Evolutionary conservation across 2,329 filamentous ascomycete genomes (phyloP).

Genomic region (Aspergillus fructus): DNA sequence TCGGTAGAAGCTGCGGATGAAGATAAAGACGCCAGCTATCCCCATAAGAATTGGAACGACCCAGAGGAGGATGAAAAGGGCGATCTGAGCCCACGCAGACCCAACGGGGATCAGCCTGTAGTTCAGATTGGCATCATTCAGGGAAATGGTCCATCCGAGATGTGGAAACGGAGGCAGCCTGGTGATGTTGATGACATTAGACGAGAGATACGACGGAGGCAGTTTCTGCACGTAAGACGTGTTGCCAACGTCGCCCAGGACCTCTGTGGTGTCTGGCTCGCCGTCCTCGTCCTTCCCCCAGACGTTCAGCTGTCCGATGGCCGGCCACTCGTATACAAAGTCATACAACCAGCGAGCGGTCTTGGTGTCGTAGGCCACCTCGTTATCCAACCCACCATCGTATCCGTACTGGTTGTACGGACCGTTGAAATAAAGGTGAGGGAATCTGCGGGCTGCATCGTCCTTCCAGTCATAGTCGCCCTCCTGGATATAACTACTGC

Average conservation of each 20-base stretch:
- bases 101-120: constrained; percentile 56
- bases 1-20: constrained; percentile 62
- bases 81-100: constrained; percentile 54
- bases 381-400: constrained; percentile 58
- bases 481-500: constrained; percentile 61
- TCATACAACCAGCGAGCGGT: constrained; percentile 56
- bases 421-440: constrained; percentile 63
- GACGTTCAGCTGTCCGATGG: constrained; percentile 61
- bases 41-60: constrained; percentile 55
- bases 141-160: constrained; percentile 55
- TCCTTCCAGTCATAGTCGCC: constrained; percentile 49
- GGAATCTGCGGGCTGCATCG: constrained; percentile 51
- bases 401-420: constrained; percentile 64
- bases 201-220: constrained; percentile 55
- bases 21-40: constrained; percentile 52
- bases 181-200: constrained; percentile 56
- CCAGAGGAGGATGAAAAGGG: constrained; percentile 55
- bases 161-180: constrained; percentile 51
- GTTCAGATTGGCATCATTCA: constrained; percentile 55
- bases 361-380: constrained; percentile 44
- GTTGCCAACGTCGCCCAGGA: constrained; percentile 48
- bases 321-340: constrained; percentile 57
- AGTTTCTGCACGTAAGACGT: constrained; percentile 47
- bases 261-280: constrained; percentile 57
- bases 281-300: constrained; percentile 67